A percentile compares a stretch with the other conserved stretches of the same genome.
Evolutionary conservation across 768 basidiomycete species (phyloP).

Genomic region (Lentinula detonsa): DNA sequence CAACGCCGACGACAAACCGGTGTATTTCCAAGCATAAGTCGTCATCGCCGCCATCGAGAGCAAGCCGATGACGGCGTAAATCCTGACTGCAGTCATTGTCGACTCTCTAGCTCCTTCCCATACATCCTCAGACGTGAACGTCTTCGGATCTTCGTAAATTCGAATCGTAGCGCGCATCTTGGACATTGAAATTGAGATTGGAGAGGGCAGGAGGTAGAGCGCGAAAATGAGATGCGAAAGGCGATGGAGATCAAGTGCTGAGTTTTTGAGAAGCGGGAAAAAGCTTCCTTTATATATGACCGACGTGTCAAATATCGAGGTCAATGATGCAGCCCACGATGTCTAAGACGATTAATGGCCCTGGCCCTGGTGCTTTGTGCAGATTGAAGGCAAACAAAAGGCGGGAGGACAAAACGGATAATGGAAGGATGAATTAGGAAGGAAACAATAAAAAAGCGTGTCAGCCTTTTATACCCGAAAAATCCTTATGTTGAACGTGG

Average conservation of each 20-base stretch:
- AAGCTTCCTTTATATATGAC: neutral
- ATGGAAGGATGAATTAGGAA: neutral
- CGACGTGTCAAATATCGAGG: neutral
- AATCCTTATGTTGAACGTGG: neutral
- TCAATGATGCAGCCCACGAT: neutral
- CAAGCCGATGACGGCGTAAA: neutral
- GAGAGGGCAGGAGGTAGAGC: no score
- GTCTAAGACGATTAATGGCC: neutral
- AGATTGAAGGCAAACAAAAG: neutral
- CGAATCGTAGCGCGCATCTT: constrained; percentile 2
- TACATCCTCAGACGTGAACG: neutral
- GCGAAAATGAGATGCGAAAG: neutral
- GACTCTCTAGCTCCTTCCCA: neutral
- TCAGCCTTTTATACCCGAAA: neutral
- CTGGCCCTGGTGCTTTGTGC: neutral
- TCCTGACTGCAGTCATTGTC: neutral
- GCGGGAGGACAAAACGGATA: neutral
- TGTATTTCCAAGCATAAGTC: neutral
- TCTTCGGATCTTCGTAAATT: constrained; percentile 4
- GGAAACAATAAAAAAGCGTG: neutral
- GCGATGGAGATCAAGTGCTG: neutral
- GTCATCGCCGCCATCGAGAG: neutral
- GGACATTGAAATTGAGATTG: neutral
- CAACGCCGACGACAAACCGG: neutral
- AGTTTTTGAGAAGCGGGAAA: no score